These are phyloP conservation scores for Hemisphaericaspora nanyangensis DNA, from an alignment of 805 yeast species.

Conservation along the genomic window DNA sequence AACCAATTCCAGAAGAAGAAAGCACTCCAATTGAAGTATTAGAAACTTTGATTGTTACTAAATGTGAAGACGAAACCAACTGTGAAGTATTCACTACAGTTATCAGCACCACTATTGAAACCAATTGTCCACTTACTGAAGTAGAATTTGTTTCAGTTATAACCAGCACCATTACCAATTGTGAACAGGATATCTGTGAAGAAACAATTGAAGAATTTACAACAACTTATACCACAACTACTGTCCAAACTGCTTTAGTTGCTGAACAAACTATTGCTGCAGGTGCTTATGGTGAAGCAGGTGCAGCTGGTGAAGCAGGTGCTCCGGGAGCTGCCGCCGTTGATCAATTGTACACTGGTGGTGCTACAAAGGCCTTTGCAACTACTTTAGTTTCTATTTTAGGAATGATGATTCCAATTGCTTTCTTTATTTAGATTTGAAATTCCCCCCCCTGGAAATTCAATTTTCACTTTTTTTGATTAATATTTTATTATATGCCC, in stretches of 20 bases:
- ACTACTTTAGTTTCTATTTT: no score
- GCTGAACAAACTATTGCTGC: neutral
- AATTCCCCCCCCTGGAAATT: no score
- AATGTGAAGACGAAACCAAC: conserved; percentile 1
- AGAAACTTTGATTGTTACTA: conserved; percentile 4
- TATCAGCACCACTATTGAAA: conserved; percentile 8
- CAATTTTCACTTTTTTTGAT: no score
- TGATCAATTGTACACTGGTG: neutral
- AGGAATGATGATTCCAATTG: no score
- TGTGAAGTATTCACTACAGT: conserved; percentile 1
- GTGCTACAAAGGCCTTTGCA: conserved; percentile 16
- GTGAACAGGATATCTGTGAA: neutral
- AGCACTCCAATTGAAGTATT: neutral
- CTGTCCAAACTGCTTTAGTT: neutral
- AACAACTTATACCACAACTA: no score
- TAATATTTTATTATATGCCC: no score
- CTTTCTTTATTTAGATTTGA: no score
- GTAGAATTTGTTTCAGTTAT: neutral
- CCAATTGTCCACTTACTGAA: conserved; percentile 8
- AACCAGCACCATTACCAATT: neutral
- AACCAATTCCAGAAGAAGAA: no score
- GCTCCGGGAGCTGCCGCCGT: neutral
- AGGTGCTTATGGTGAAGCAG: neutral
- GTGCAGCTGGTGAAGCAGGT: conserved; percentile 1
- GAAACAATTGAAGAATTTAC: no score